These are phyloP conservation scores for Platismatia glauca DNA, from an alignment of 495 filamentous ascomycete genomes.

Conservation along the genomic window DNA sequence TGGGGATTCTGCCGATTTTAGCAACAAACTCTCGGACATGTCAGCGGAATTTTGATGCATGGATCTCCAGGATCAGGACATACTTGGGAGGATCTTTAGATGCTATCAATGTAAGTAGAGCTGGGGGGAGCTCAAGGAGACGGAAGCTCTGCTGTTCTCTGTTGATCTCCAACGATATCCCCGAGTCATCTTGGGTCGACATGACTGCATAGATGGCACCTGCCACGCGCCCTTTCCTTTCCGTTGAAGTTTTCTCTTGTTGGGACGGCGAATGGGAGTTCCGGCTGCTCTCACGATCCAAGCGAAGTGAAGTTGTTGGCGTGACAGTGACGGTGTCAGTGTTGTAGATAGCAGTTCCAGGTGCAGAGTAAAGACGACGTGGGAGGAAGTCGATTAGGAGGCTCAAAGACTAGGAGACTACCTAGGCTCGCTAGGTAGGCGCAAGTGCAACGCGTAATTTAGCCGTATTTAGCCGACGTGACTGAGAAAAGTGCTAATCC, in stretches of 20 bases:
- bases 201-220: slow-evolving; percentile 9
- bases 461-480: slow-evolving; percentile 5
- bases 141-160: slow-evolving; percentile 55
- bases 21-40: slow-evolving; percentile 45
- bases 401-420: too few relatives aligned
- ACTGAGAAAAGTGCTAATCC: neutral
- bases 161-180: slow-evolving; percentile 56
- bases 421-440: too few relatives aligned
- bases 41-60: slow-evolving; percentile 7
- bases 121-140: slow-evolving; percentile 72
- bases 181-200: slow-evolving; percentile 42
- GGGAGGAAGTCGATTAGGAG: too few relatives aligned
- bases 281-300: neutral
- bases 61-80: slow-evolving; percentile 20
- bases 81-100: slow-evolving; percentile 53
- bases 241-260: neutral
- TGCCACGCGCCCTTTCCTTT: neutral
- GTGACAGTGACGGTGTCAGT: neutral
- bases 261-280: too few relatives aligned
- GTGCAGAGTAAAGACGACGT: neutral
- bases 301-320: neutral
- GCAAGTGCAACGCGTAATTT: neutral
- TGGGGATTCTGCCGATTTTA: slow-evolving; percentile 45
- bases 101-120: slow-evolving; percentile 58
- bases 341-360: neutral